Evolutionary conservation across 2,329 filamentous ascomycete species (phyloP), one percentile per base, ranked within the genome.

Genomic region (Diaporthe vexans): DNA sequence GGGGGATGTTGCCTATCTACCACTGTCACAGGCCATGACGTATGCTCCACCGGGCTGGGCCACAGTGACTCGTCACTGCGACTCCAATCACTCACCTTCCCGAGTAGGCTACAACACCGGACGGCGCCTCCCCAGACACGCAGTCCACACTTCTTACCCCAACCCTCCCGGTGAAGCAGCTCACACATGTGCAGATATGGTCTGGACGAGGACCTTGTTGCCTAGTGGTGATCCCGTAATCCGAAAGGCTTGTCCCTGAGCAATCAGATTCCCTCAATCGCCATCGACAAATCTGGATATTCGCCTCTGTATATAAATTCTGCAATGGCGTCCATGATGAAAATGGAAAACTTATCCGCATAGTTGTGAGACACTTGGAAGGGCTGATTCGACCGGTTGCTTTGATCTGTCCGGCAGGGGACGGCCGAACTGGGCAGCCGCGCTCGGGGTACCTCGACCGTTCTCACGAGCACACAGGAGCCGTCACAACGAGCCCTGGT

Each of bases 11-110:
- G 33, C 37, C 37, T 46, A 46, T 10, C 52, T 54, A 24, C 52
- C 52, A 54, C 52, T 17, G 54, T 59, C 40, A 61, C 61, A n/a
- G 35, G 54, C 29, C 43, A 75, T 75, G 73, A 75, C 73, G 73
- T 75, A 70, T 58, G 67, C 71, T 33, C 35, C n/a, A 37, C 35
- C 35, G 19, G 5, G 19, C 19, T 37, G 29, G 61, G 24, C 43
- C 24, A 7, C 24, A 3, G 24, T 63, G 37, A 46, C 37, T 48
- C 26, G 29, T 52, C 24, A 24, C n/a, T 15, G 26, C 17, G 10
- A 13, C 61, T 35, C 43, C 43, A 51, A 17, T 65, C 59, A 65
- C 40, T 48, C 48, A 52, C 21, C 46, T n/a, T n/a, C 37, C 37
- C 46, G 8, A 21, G 19, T 21, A 48, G 40, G 40, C 40, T 43